Percentiles rank a stretch among this genome's conserved stretches.
These are phyloP conservation scores for Lanmaoa pseudosensibilis DNA, from an alignment of 768 basidiomycete species.

Conservation along the genomic window DNA sequence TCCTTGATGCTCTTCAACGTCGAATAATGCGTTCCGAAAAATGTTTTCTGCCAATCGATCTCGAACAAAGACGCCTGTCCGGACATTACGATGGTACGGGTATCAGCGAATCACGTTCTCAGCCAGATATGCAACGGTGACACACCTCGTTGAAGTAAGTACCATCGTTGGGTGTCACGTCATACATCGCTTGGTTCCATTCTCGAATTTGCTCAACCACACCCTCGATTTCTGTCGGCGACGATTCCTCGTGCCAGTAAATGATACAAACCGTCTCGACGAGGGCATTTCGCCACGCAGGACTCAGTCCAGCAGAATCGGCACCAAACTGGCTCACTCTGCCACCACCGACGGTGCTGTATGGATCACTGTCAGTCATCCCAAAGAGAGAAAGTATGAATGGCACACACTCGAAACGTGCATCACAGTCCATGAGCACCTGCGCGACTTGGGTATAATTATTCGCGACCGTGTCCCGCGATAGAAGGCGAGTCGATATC, in stretches of 20 bases:
- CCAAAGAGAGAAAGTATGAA: too few relatives aligned
- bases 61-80: constrained; percentile 46
- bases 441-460: constrained; percentile 27
- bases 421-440: constrained; percentile 6
- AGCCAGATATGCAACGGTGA: background rate
- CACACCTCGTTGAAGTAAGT: constrained; percentile 40
- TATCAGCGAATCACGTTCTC: background rate
- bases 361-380: constrained; percentile 6
- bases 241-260: constrained; percentile 22
- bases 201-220: constrained; percentile 6
- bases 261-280: background rate
- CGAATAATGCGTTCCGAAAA: constrained; percentile 47
- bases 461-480: constrained; percentile 27
- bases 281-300: constrained; percentile 47
- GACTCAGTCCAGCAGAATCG: constrained; percentile 43
- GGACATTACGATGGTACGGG: background rate
- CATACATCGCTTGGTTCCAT: constrained; percentile 17
- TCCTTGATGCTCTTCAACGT: constrained; percentile 43
- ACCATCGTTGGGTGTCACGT: constrained; percentile 16
- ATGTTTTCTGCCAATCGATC: constrained; percentile 39
- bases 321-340: constrained; percentile 38
- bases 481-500: constrained; percentile 33
- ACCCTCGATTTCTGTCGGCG: constrained; percentile 11
- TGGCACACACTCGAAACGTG: constrained; percentile 4
- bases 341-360: constrained; percentile 47